Conservation (phyloP, 441 rosid genomes). For the Raphanus hybrid region DNA sequence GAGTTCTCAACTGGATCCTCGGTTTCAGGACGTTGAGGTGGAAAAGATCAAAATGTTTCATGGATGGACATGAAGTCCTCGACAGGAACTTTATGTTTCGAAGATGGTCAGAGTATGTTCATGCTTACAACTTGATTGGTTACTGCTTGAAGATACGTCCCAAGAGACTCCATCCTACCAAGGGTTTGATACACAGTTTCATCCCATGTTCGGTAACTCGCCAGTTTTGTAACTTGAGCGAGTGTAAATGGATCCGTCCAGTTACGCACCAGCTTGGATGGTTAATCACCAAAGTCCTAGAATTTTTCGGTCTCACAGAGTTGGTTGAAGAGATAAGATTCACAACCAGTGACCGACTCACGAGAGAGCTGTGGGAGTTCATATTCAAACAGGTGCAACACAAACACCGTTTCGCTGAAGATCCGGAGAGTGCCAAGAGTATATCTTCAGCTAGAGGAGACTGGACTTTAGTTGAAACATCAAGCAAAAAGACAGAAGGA, state of each 20-base stretch:
- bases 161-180: constrained; percentile 21
- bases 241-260: not conserved
- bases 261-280: not conserved
- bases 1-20: constrained; percentile 24
- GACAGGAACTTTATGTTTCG: constrained; percentile 38
- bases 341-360: constrained; percentile 25
- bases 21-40: constrained; percentile 7
- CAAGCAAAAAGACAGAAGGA: not conserved
- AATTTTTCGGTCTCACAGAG: constrained; percentile 13
- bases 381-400: constrained; percentile 36
- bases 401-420: constrained; percentile 29
- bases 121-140: constrained; percentile 41
- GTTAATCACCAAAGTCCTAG: not conserved
- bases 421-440: constrained; percentile 24
- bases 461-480: constrained; percentile 19
- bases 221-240: not conserved
- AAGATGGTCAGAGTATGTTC: constrained; percentile 47
- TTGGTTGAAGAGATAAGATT: constrained; percentile 36
- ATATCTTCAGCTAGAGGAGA: constrained; percentile 44
- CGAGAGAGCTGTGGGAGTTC: constrained; percentile 25
- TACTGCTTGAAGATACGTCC: constrained; percentile 37
- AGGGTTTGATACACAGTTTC: constrained; percentile 22
- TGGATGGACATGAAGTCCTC: constrained; percentile 23
- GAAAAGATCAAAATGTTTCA: not conserved
- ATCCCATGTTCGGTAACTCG: not conserved